Base-by-base conservation (phyloP, 2,329 filamentous ascomycete genomes). In the Aspergillus pseudoglaucus region DNA sequence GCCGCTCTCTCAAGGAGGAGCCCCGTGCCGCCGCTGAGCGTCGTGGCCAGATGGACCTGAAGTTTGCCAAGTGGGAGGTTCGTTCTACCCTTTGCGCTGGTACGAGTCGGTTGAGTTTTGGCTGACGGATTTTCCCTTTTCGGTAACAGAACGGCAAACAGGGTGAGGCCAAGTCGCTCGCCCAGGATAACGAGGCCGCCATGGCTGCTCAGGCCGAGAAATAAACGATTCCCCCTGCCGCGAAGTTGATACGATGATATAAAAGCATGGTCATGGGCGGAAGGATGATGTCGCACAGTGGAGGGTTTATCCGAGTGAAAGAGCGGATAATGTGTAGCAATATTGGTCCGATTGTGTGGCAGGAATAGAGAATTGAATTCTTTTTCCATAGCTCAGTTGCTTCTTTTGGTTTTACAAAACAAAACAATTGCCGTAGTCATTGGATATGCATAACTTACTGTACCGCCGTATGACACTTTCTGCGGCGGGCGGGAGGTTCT, bases 1-100 rank as follows among this genome's bases (percentile, higher is more conserved):
- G 94, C 78, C 87, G 89, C 72, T 95, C 90, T 72, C 81, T 98
- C 73, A 96, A 97, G 82, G 93, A 98, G 68, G 88, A 93, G 50
- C 86, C 90, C 79, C 84, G 93, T 76, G 73, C 96, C 59, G 71
- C 72, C 60, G 90, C 90, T 57, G 93, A 97, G 82, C 85, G 88
- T 69, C 84, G 93, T 70, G 90, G 90, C 68, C 83, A 90, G 74
- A 85, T 85, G 75, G 91, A 97, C 47, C 75, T 98, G 63, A 84
- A 84, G 74, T 94, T 96, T 66, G 79, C 89, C 60, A 94, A 91
- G 81, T 98, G 93, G 93, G 79, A 88, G 83, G 93, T 98, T 75
- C 82, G 88, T 81, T 60, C 56, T 30, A 30, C 25, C 25, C 53
- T 35, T 42, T 41, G 63, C 43, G 44, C 30, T 37, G 42, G 41